Evolutionary conservation across 495 filamentous ascomycete genomes (phyloP).

Genomic region (Trichocladium uniseriatum): DNA sequence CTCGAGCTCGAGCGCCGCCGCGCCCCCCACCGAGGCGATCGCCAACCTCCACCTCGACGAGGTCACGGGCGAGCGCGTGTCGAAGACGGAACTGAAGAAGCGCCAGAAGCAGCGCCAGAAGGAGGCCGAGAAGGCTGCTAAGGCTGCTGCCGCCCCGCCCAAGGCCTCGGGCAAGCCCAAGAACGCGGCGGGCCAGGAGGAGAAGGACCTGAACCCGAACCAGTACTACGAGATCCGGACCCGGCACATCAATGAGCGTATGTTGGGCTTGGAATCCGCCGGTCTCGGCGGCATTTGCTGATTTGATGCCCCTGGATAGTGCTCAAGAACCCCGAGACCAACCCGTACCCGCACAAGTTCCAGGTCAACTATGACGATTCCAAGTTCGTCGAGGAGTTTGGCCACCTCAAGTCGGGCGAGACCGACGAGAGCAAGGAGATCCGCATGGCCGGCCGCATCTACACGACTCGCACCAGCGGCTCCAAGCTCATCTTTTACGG

Average conservation of each 20-base stretch:
- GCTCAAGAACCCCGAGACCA: constrained; percentile 65
- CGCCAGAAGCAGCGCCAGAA: constrained; percentile 82
- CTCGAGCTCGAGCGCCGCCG: constrained; percentile 23
- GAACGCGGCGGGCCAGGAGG: constrained; percentile 34
- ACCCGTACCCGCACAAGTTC: constrained; percentile 98
- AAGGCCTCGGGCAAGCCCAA: constrained; percentile 62
- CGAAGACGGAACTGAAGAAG: constrained; percentile 91
- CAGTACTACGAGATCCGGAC: constrained; percentile 93
- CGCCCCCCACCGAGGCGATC: constrained; percentile 45
- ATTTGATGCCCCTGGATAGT: constrained; percentile 27
- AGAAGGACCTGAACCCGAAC: constrained; percentile 71
- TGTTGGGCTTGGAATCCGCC: background rate
- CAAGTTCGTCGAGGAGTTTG: constrained; percentile 66
- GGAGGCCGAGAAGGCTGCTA: constrained; percentile 80
- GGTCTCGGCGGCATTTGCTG: background rate
- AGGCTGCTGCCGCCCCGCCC: constrained; percentile 65
- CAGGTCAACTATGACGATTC: constrained; percentile 67
- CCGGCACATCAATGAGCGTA: constrained; percentile 66
- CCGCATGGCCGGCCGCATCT: constrained; percentile 74
- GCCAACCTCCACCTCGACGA: constrained; percentile 75
- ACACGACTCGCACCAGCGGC: constrained; percentile 74
- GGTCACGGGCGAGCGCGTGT: constrained; percentile 72
- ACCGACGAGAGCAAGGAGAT: constrained; percentile 60
- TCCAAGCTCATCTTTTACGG: constrained; percentile 83
- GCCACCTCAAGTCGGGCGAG: constrained; percentile 77